Percentiles rank a stretch among this genome's conserved stretches.
Conservation (phyloP, 352 stramenopile species). For the Phytophthora litchii region DNA sequence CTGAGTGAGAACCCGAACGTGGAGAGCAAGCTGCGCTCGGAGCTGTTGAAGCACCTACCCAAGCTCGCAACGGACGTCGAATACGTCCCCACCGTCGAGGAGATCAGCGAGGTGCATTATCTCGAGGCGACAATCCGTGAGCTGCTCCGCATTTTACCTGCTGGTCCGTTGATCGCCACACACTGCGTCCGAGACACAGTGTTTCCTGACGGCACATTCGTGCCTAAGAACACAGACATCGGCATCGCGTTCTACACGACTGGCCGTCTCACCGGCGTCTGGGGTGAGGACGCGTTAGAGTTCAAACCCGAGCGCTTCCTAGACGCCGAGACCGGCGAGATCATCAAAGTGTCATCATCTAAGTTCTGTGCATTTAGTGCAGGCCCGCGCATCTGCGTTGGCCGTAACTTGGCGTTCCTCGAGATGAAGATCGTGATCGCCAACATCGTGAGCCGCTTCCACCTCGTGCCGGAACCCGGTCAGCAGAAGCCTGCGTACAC, state of each 20-base stretch:
- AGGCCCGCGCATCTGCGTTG: slow-evolving; percentile 57
- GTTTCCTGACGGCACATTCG: slow-evolving; percentile 64
- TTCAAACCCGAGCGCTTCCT: slow-evolving; percentile 64
- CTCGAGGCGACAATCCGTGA: slow-evolving; percentile 64
- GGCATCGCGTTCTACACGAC: slow-evolving; percentile 56
- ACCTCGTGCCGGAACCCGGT: slow-evolving; percentile 40
- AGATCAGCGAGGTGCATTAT: slow-evolving; percentile 52
- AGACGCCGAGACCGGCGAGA: slow-evolving; percentile 38
- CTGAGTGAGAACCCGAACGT: slow-evolving; percentile 56
- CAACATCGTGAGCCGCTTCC: slow-evolving; percentile 54
- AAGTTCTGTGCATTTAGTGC: slow-evolving; percentile 74
- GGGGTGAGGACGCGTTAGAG: slow-evolving; percentile 50
- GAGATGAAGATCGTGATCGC: slow-evolving; percentile 66
- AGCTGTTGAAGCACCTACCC: slow-evolving; percentile 48
- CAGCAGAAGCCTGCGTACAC: slow-evolving; percentile 46
- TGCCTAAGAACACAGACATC: slow-evolving; percentile 50
- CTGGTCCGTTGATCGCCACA: slow-evolving; percentile 52
- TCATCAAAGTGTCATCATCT: slow-evolving; percentile 47
- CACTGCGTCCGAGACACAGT: slow-evolving; percentile 49
- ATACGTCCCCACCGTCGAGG: slow-evolving; percentile 38
- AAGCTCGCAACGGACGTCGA: slow-evolving; percentile 28
- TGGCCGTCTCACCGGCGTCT: slow-evolving; percentile 49
- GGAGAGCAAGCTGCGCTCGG: slow-evolving; percentile 43
- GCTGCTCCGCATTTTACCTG: slow-evolving; percentile 58
- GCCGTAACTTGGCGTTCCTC: slow-evolving; percentile 50